These are phyloP conservation scores for Uronychia setigera DNA, from an alignment of 73 alveolate species.

Conservation along the genomic window DNA sequence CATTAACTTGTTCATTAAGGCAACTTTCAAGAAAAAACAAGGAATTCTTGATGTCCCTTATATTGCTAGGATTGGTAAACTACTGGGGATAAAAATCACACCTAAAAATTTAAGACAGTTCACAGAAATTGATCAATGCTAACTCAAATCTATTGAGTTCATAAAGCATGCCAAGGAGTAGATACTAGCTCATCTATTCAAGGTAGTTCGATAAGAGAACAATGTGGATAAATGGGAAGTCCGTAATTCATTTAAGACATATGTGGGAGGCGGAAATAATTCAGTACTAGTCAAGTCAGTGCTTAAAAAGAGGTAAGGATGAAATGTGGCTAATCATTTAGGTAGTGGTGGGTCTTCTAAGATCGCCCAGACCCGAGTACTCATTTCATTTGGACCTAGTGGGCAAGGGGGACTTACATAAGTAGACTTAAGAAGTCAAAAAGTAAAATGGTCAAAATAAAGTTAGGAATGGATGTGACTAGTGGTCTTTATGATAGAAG, in stretches of 20 bases:
- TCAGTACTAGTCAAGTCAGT: conserved; percentile 19
- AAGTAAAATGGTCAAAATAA: neutral
- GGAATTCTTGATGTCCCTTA: neutral
- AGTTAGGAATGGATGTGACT: neutral
- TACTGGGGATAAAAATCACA: neutral
- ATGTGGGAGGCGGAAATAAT: conserved; percentile 38
- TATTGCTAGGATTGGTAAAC: neutral
- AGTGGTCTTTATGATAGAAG: neutral
- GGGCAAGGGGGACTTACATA: conserved; percentile 24
- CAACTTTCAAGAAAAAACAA: neutral
- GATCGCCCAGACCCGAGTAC: neutral
- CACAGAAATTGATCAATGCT: neutral
- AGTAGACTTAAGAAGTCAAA: neutral
- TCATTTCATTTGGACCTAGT: conserved; percentile 39
- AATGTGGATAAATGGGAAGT: neutral
- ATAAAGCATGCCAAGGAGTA: neutral
- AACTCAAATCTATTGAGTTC: neutral
- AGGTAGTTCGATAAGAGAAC: neutral
- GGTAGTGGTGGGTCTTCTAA: conserved; percentile 5
- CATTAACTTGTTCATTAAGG: neutral
- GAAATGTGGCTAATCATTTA: conserved; percentile 5
- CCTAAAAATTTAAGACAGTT: neutral
- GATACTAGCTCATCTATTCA: neutral
- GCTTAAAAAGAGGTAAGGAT: conserved; percentile 28
- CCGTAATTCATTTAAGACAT: neutral